Base-by-base conservation (phyloP, 768 basidiomycete genomes). In the Termitomyces sp. region DNA sequence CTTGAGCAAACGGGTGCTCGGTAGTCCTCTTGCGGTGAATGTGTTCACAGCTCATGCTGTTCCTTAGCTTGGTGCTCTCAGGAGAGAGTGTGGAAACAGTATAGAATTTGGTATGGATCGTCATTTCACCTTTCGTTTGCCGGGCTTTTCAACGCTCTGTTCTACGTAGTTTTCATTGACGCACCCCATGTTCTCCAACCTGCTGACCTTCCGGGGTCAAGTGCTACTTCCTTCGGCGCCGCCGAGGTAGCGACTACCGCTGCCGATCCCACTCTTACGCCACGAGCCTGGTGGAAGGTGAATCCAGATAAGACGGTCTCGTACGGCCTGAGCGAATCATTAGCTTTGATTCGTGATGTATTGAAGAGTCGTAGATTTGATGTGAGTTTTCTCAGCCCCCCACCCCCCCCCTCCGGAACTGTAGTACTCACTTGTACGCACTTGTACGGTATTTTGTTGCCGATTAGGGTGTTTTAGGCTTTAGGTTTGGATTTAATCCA, bases 201-300 rank as follows among this genome's bases (percentile, higher is more conserved):
- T 0, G 84, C 74, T 12, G 90, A 92, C 61, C 67, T 89, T 12
- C 56, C 64, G 1, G 70, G 69, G 7, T 57, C 63, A 16, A 58
- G 67, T 4, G 61, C 68, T 24, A 65, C 66, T 5, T 65, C 70
- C 3, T 63, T 73, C 6, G 72, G 66, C 16, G 70, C 74, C 10
- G 59, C 79, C 13, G 79, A 76, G 24, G 76, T 76, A n/a, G 60
- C 77, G 53, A 67, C 61, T 16, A 63, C 67, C 18, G 57, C 63
- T 27, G 71, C 72, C 18, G 84, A 88, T 63, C 83, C 82, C 4
- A 69, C 81, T 22, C 69, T 80, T 27, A 78, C 74, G 6, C 81
- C 88, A 4, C 76, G 90, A 55, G 87, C 76, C 4, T 93, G 92
- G 92, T 94, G 84, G 84, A 81, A 72, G 56, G 64, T 75, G 5